Evolutionary conservation across 177 flowering plant genomes (phyloP), one percentile per base, ranked within the genome.

Genomic region (Telopea speciosissima): DNA sequence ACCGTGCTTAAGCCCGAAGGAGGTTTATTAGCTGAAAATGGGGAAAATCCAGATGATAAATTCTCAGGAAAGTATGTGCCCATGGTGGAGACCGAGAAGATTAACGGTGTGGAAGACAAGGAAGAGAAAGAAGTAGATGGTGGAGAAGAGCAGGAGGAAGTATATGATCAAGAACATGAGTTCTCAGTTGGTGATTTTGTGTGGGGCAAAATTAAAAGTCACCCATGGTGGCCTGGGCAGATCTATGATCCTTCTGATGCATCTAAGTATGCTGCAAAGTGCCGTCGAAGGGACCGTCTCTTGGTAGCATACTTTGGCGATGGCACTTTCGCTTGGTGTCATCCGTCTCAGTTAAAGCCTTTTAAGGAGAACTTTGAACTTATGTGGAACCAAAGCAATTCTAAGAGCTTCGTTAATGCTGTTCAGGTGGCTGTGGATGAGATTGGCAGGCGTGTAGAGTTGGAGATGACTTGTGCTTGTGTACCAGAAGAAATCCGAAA

Each of bases 201-300:
- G 11, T 89, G 93, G 93, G 79, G 75, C 25, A 81, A 78, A 71
- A 78, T 83, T 22, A 86, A 83, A 70, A 75, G 54, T 66, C 75
- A 77, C 59, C 80, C 79, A 24, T 89, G 93, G 89, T 87, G 89
- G 90, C 90, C 90, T 8, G 90, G 89, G 49, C 79, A 74, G 64
- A 79, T 88, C 49, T 76, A 67, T 60, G 80, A 85, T 73, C 87
- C 92, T 49, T 67, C 62, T 17, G 79, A 77, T 76, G 85, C 72
- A 3, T 70, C 84, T 11, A 76, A 79, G 8, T 70, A 49, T 76
- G 79, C 80, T 10, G 73, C 70, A 5, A 79, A 79, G 68, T 60
- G 65, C 65, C 80, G 70, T 5, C 76, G 76, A 54, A 69, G 56
- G 67, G 77, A 77, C 26, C 67, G 77, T 40, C 54, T 83, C 12